Percentiles rank a stretch among this genome's conserved stretches.
Evolutionary conservation across 805 yeast genomes (phyloP).

Genomic region (Suhomyces canberraensis): DNA sequence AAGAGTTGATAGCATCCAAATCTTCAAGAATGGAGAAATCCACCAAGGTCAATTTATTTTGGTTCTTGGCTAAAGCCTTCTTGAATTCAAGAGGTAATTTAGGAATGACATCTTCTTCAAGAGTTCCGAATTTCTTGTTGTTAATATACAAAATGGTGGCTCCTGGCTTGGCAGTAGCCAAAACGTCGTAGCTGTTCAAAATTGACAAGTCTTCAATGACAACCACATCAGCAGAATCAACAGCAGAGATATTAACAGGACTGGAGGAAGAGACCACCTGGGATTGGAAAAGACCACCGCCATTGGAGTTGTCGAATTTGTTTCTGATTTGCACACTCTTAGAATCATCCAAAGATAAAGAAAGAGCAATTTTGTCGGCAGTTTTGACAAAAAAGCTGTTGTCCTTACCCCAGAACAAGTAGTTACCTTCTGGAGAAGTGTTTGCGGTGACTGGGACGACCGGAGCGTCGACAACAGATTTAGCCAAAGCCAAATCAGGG

Average conservation of each 20-base stretch:
- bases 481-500: conserved; percentile 23
- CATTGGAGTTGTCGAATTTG: conserved; percentile 65
- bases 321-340: conserved; percentile 55
- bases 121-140: conserved; percentile 31
- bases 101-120: conserved; percentile 50
- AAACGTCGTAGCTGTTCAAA: conserved; percentile 57
- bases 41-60: conserved; percentile 51
- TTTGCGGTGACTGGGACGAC: conserved; percentile 27
- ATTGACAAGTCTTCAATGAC: conserved; percentile 60
- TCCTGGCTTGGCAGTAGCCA: conserved; percentile 53
- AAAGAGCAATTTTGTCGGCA: conserved; percentile 63
- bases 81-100: conserved; percentile 53
- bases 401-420: conserved; percentile 68
- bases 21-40: conserved; percentile 65
- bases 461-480: conserved; percentile 6
- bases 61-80: conserved; percentile 49
- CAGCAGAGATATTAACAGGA: conserved; percentile 35
- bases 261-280: conserved; percentile 54
- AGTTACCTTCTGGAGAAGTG: conserved; percentile 43
- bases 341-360: conserved; percentile 61
- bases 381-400: conserved; percentile 51
- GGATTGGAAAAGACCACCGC: conserved; percentile 75
- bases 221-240: conserved; percentile 62
- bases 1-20: conserved; percentile 45
- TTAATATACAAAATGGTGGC: conserved; percentile 53